Base-by-base conservation (phyloP, 1,284 basidiomycete genomes). In the Pisolithus thermaeus region DNA sequence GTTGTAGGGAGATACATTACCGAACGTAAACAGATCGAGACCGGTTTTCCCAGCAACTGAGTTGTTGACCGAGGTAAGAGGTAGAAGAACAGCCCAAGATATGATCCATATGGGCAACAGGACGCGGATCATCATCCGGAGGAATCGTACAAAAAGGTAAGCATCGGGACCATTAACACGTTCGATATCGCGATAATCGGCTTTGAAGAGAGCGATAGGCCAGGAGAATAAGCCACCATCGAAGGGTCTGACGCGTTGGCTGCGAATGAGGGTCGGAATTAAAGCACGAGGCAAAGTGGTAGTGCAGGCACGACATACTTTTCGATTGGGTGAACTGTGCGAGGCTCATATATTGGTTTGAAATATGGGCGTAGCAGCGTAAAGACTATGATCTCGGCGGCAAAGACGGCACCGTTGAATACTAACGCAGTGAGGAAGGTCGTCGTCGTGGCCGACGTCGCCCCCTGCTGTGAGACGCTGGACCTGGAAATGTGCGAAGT, bases 81-180 rank as follows among this genome's bases (percentile, higher is more conserved):
- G 90, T 4, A 90, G 67, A 27, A 90, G 76, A 41, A 90, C 70
- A 27, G 68, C 64, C 87, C 88, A 91, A 3, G 84, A 83, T 46
- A 90, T 54, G 52, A 89, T 52, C 89, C 84, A 89, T 64, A 96
- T 87, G 20, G 93, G 92, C 2, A 90, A 63, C 61, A 97, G 79
- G 50, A 95, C 75, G 60, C 84, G 80, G 49, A 88, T 67, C 79
- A 92, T 86, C 74, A 90, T 83, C 52, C 86, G 83, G 39, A 95
- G 76, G 68, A 90, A 98, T 51, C 92, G 86, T 45, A 97, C 82
- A 62, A 92, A 97, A 66, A 97, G 87, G 74, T 96, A 99, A 30
- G 93, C 90, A 65, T 99, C 96, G 53, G 92, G 79, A 35, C 96
- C 95, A 58, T 97, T 96, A 54, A 83, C 74, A n/a, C 71, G 66